Base-by-base conservation (phyloP, 2,329 filamentous ascomycete genomes). In the Neonectria coccinea region DNA sequence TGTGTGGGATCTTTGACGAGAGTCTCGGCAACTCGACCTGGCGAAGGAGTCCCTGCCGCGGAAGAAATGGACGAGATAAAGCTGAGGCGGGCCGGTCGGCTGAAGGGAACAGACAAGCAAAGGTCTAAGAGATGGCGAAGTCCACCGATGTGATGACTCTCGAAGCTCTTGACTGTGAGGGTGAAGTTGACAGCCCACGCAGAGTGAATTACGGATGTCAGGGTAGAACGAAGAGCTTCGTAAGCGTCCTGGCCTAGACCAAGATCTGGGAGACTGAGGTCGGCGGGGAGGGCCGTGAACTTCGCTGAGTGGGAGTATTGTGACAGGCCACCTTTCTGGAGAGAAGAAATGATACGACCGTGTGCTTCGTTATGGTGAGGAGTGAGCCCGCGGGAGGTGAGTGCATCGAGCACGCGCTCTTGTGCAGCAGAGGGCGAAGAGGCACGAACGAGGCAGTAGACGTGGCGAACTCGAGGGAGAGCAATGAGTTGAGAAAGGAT, bases 171-270 rank as follows among this genome's bases (percentile, higher is more conserved):
- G 10, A 86, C 79, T 5, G 76, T 76, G 53, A 85, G 75, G 65
- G 83, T 86, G 76, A 87, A 87, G 73, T 87, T 87, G 42, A 87
- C 85, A 5, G 83, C 78, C 85, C 85, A 86, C 5, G 84, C 83
- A 41, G 79, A 79, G 74, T 87, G 84, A 25, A 86, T 81, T 42
- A 85, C 79, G 0, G 76, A 70, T 0, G 82, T 84, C 31, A 85
- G 65, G 1, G 74, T 65, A 12, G 66, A 59, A 14, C 65, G 56
- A 2, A 82, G 65, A 4, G 74, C 69, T 2, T 71, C 66, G 14
- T 75, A 73, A 5, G 65, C 69, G 0, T 75, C 68, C 0, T 55
- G 9, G 2, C 68, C 58, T 1, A 85, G 75, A 7, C 83, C 83
- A 12, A 85, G 77, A 48, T 79, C 75, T 11, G 75, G 53, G 9